These are phyloP conservation scores for Capsicum baccatum DNA, from an alignment of 257 asterid species.

Conservation along the genomic window DNA sequence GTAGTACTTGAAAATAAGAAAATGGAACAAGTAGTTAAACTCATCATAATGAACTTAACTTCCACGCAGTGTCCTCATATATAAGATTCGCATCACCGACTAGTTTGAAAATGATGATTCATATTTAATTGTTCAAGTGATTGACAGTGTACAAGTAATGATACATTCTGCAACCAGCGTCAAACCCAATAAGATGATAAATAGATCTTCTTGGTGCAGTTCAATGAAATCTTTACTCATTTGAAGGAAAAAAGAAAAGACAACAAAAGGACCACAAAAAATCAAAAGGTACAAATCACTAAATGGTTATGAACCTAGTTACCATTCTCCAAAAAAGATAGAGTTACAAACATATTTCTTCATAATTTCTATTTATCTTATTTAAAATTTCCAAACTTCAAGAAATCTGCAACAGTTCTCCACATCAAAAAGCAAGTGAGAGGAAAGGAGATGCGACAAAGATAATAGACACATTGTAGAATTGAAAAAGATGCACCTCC, in stretches of 20 bases:
- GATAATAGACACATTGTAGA: conserved; percentile 21
- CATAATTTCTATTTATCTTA: not conserved
- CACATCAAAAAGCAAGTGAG: conserved; percentile 24
- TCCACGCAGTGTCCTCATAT: not conserved
- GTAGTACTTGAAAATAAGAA: not conserved
- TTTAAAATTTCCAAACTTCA: not conserved
- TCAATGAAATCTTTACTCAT: not conserved
- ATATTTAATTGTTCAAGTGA: conserved; percentile 5
- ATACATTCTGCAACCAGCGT: not conserved
- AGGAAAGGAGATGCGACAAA: conserved; percentile 20
- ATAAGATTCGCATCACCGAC: not conserved
- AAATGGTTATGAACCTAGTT: not conserved
- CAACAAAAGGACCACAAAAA: not conserved
- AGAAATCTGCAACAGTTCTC: conserved; percentile 8
- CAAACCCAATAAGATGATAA: conserved; percentile 15
- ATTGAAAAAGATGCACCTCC: conserved; percentile 56
- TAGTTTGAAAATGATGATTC: not conserved
- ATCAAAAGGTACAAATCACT: not conserved
- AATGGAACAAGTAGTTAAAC: not conserved
- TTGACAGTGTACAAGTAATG: conserved; percentile 2
- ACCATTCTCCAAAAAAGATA: not conserved
- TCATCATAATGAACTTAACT: not conserved
- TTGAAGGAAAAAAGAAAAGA: not conserved
- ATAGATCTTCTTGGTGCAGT: not conserved
- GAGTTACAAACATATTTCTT: not conserved